Conservation (phyloP, 2,329 filamentous ascomycete genomes). For the Xylaria hypoxylon region DNA sequence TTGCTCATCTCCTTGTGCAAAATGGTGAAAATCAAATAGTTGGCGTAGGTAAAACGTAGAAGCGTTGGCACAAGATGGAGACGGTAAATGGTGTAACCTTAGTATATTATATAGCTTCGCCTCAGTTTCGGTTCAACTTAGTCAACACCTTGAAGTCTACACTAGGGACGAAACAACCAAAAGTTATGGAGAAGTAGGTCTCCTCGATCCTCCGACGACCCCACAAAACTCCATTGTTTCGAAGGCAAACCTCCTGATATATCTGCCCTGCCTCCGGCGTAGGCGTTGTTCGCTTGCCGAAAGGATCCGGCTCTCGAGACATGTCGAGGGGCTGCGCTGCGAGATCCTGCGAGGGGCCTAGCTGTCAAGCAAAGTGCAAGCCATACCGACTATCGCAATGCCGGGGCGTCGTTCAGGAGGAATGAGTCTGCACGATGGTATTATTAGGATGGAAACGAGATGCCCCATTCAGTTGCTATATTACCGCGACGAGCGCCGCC, state of each 20-base stretch:
- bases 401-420: not conserved
- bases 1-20: not conserved
- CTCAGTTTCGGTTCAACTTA: not conserved
- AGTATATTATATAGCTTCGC: not conserved
- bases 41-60: not conserved
- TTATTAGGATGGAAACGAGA: conserved; percentile 4
- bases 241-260: not conserved
- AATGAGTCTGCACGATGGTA: not conserved
- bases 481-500: conserved; percentile 12
- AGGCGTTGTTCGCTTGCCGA: conserved; percentile 26
- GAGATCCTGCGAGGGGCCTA: conserved; percentile 17
- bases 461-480: conserved; percentile 9
- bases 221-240: conserved; percentile 9
- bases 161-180: not conserved
- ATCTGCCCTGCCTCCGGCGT: not conserved
- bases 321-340: conserved; percentile 17
- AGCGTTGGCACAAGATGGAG: not conserved
- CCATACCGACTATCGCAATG: conserved; percentile 8
- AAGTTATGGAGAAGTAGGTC: not conserved
- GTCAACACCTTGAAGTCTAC: not conserved
- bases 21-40: not conserved
- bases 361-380: not conserved
- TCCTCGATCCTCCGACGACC: not conserved
- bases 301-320: conserved; percentile 26
- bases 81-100: too few relatives aligned